Percentiles rank a stretch among this genome's conserved stretches.
These are phyloP conservation scores for Infundibulicybe gibba DNA, from an alignment of 768 basidiomycete genomes.

Conservation along the genomic window DNA sequence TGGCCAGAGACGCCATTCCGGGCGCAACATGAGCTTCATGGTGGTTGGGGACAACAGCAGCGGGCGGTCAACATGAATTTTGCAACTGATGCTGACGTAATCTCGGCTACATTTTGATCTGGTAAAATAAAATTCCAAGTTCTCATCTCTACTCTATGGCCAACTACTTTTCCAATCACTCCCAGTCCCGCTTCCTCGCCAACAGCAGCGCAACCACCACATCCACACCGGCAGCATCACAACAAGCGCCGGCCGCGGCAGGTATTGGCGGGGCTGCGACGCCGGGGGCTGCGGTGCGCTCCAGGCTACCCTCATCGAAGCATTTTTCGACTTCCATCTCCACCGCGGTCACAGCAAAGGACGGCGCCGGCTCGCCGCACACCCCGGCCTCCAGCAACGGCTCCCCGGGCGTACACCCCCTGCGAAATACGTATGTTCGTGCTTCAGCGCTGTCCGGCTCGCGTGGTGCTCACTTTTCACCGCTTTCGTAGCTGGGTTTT, in stretches of 20 bases:
- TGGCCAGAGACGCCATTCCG: conserved; percentile 82
- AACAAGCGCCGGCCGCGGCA: neutral
- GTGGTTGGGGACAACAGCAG: conserved; percentile 1
- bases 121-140: too few relatives aligned
- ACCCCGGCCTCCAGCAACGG: conserved; percentile 27
- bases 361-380: conserved; percentile 25
- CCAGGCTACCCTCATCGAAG: conserved; percentile 59
- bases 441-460: conserved; percentile 22
- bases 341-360: conserved; percentile 32
- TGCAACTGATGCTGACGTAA: too few relatives aligned
- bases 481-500: conserved; percentile 71
- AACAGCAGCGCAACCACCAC: conserved; percentile 32
- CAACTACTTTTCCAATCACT: conserved; percentile 83
- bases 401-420: conserved; percentile 55
- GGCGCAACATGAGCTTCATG: conserved; percentile 81
- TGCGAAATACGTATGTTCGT: conserved; percentile 89
- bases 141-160: conserved; percentile 36
- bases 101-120: too few relatives aligned
- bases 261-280: conserved; percentile 8
- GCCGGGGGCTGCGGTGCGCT: conserved; percentile 23
- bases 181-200: conserved; percentile 66
- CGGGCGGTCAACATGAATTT: too few relatives aligned
- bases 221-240: conserved; percentile 14
- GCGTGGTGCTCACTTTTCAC: conserved; percentile 10
- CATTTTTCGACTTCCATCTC: conserved; percentile 56